Evolutionary conservation across 2,329 filamentous ascomycete species (phyloP).

Genomic region (Phaeosphaeria sp.): DNA sequence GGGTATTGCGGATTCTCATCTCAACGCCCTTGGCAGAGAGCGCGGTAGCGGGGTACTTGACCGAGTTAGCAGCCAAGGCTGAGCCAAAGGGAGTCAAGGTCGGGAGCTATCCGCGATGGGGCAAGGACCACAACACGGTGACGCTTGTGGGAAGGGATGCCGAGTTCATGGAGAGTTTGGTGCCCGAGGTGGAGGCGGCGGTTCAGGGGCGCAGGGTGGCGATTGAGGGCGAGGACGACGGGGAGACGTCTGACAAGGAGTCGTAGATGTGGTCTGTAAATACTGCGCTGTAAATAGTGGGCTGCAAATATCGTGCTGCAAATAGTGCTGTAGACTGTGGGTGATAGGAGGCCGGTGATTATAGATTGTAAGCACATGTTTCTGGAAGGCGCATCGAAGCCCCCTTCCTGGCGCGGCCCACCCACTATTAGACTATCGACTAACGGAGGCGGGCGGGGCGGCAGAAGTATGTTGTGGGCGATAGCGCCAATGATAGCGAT

Average conservation of each 20-base stretch:
- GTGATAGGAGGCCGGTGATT: no score
- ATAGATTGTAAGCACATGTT: slow-evolving; percentile 22
- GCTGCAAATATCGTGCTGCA: neutral
- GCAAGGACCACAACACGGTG: slow-evolving; percentile 85
- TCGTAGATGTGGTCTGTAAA: slow-evolving; percentile 21
- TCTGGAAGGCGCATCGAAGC: slow-evolving; percentile 30
- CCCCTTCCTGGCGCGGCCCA: slow-evolving; percentile 10
- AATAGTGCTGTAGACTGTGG: neutral
- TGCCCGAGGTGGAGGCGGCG: slow-evolving; percentile 77
- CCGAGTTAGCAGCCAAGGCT: slow-evolving; percentile 76
- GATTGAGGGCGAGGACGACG: slow-evolving; percentile 69
- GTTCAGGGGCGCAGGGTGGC: slow-evolving; percentile 75
- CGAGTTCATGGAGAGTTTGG: slow-evolving; percentile 78
- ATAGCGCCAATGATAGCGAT: neutral
- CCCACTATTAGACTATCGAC: neutral
- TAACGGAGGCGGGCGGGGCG: neutral
- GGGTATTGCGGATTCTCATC: slow-evolving; percentile 78
- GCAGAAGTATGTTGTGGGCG: slow-evolving; percentile 1
- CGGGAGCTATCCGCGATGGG: slow-evolving; percentile 93
- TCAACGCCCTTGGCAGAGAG: slow-evolving; percentile 90
- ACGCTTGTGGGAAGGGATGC: slow-evolving; percentile 82
- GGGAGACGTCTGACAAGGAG: slow-evolving; percentile 48
- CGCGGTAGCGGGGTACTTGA: slow-evolving; percentile 81
- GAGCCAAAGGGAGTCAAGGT: slow-evolving; percentile 84
- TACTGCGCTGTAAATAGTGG: neutral